Evolutionary conservation across 2,329 filamentous ascomycete species (phyloP).

Genomic region (Colletotrichum gloeosporioides): DNA sequence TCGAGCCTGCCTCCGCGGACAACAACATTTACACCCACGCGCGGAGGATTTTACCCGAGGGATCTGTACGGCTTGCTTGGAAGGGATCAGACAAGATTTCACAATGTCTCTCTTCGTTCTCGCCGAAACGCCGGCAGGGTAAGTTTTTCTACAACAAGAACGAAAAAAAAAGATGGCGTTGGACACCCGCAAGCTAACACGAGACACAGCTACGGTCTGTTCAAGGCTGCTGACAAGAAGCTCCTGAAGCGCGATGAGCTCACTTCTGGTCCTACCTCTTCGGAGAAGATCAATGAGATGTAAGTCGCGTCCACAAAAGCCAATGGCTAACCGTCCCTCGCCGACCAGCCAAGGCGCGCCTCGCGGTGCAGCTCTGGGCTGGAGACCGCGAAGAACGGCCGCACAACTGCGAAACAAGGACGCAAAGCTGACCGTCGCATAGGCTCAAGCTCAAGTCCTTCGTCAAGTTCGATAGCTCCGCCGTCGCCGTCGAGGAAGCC

Average conservation of each 20-base stretch:
- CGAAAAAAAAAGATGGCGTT: not conserved
- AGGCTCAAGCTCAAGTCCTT: slow-evolving; percentile 97
- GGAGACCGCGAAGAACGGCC: not conserved
- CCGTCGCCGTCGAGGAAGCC: slow-evolving; percentile 88
- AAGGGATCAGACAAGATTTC: slow-evolving; percentile 27
- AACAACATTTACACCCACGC: slow-evolving; percentile 39
- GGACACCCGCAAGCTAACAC: not conserved
- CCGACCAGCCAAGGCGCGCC: not conserved
- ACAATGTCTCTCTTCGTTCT: slow-evolving; percentile 91
- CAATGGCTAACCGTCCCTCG: slow-evolving; percentile 3
- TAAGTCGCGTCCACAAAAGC: slow-evolving; percentile 51
- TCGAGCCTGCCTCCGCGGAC: slow-evolving; percentile 36
- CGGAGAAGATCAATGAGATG: slow-evolving; percentile 87
- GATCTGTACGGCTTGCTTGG: slow-evolving; percentile 20
- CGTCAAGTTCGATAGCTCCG: slow-evolving; percentile 94
- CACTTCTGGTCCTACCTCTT: slow-evolving; percentile 74
- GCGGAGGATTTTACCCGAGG: slow-evolving; percentile 34
- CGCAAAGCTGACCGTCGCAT: slow-evolving; percentile 18
- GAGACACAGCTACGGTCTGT: slow-evolving; percentile 83
- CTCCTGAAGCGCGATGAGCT: slow-evolving; percentile 88
- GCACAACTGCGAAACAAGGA: not conserved
- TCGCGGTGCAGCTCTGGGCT: not conserved
- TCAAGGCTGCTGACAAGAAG: slow-evolving; percentile 99
- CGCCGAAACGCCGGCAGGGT: slow-evolving; percentile 87
- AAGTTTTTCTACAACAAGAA: slow-evolving; percentile 37